Base-by-base conservation (phyloP, 2,329 filamentous ascomycete species). In the Aspergillus clavatus region DNA sequence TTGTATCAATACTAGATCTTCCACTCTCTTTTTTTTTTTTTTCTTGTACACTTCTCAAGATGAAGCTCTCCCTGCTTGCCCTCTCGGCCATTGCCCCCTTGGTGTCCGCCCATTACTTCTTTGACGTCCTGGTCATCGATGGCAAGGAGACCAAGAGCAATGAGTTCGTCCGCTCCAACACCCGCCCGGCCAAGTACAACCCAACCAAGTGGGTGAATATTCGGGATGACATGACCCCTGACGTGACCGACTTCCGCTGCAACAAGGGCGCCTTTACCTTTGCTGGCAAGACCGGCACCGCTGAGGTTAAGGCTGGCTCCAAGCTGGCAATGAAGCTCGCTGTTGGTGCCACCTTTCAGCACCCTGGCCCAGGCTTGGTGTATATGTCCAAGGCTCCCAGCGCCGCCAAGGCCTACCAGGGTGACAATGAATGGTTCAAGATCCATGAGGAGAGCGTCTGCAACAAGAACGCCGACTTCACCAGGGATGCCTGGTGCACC, bases 381-480 rank as follows among this genome's bases (percentile, higher is more conserved):
- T 59, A 59, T 31, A 55, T 59, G 55, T 55, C 55, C 24, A 55
- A 55, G 31, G 56, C 45, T 12, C 47, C 52, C 7, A 36, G 35
- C 33, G 27, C 45, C 5, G 52, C 43, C 6, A 45, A 45, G n/a
- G 2, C 21, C 10, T 51, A 53, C 7, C 7, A 56, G 24, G 53
- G 52, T 3, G 45, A 47, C 3, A 50, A 50, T 11, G 52, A 53
- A 11, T 56, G 53, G 53, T 56, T 55, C 44, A 55, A 55, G 33
- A 47, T 55, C 40, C 14, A 47, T 10, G 36, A 55, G 16, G 33
- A 49, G 19, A 8, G 19, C 22, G 21, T 51, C 18, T 50, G 46
- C 18, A 33, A 48, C 21, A 42, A 45, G 35, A 33, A 11, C 19
- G 27, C 29, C 24, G 42, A 50, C 37, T 11, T 48, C 11, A 48